A percentile compares a stretch with the other conserved stretches of the same genome.
Conservation (phyloP, 768 basidiomycete genomes). For the Xanthoconium stramineum region DNA sequence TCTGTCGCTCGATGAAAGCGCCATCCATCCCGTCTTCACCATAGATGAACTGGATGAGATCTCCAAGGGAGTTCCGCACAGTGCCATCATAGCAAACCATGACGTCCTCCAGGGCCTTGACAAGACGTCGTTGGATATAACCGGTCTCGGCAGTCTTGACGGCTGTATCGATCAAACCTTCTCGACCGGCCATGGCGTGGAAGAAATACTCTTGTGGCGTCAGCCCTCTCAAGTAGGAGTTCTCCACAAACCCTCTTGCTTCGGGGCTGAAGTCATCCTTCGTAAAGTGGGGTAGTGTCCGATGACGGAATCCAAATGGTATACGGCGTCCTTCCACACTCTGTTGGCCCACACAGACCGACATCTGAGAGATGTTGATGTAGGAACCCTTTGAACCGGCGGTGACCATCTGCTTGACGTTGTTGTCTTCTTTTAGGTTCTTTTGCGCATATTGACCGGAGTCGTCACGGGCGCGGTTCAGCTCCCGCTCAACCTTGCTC, state of each 20-base stretch:
- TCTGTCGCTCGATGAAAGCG: constrained; percentile 94
- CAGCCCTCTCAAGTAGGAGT: constrained; percentile 93
- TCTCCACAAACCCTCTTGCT: constrained; percentile 97
- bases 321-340: constrained; percentile 97
- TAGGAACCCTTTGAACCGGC: constrained; percentile 98
- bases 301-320: constrained; percentile 96
- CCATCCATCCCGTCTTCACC: constrained; percentile 99
- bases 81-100: constrained; percentile 98
- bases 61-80: constrained; percentile 94
- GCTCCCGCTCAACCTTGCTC: constrained; percentile 82
- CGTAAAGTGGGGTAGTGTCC: constrained; percentile 94
- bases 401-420: constrained; percentile 99
- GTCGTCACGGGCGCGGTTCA: constrained; percentile 93
- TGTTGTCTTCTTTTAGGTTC: constrained; percentile 97
- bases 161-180: constrained; percentile 98
- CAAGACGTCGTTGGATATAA: constrained; percentile 96
- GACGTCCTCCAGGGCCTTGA: constrained; percentile 97
- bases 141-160: constrained; percentile 99
- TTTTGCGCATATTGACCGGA: constrained; percentile 97
- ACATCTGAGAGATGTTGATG: constrained; percentile 99
- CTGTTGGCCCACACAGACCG: constrained; percentile 98
- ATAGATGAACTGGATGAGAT: constrained; percentile 94
- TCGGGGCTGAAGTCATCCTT: constrained; percentile 99
- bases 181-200: constrained; percentile 99
- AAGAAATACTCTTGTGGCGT: constrained; percentile 99